phyloP scores from a whole-genome alignment of 352 stramenopile species.

The Globisporangium spinosum region DNA sequence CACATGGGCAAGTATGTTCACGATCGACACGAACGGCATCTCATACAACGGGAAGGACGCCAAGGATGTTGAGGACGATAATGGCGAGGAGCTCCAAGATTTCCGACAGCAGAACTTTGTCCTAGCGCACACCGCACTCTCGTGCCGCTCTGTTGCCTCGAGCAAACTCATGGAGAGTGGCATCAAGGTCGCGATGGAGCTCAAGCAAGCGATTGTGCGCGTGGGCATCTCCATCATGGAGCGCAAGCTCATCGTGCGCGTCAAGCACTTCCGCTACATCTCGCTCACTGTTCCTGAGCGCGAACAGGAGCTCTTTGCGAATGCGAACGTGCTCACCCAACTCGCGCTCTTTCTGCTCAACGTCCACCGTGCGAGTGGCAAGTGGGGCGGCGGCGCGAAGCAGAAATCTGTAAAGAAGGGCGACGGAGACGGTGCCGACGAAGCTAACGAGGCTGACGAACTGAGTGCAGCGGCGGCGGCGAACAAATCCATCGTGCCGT shows the following conservation, averaged over 20 bases:
- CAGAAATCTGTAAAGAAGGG: conserved; percentile 29
- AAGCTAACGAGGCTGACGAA: conserved; percentile 24
- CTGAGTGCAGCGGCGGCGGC: conserved; percentile 12
- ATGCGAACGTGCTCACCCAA: conserved; percentile 92
- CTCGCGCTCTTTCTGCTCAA: conserved; percentile 94
- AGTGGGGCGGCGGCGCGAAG: conserved; percentile 78
- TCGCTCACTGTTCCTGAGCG: conserved; percentile 87
- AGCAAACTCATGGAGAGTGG: conserved; percentile 89
- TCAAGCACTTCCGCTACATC: conserved; percentile 97
- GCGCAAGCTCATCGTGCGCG: conserved; percentile 90
- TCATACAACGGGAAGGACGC: conserved; percentile 12
- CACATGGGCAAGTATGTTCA: conserved; percentile 38
- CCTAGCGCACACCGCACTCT: conserved; percentile 63
- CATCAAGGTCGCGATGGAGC: conserved; percentile 92
- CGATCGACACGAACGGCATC: conserved; percentile 32
- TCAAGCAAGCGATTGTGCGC: conserved; percentile 93
- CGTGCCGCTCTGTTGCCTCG: conserved; percentile 61
- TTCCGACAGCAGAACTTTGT: conserved; percentile 84
- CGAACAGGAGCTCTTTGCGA: conserved; percentile 89
- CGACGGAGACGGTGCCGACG: conserved; percentile 23
- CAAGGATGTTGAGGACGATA: conserved; percentile 20
- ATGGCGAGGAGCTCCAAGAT: conserved; percentile 33
- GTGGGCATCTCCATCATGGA: conserved; percentile 95
- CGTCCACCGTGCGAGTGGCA: conserved; percentile 93
- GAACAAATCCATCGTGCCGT: conserved; percentile 62